phyloP scores from a whole-genome alignment of 495 filamentous ascomycete species.

The Lepraria neglecta region DNA sequence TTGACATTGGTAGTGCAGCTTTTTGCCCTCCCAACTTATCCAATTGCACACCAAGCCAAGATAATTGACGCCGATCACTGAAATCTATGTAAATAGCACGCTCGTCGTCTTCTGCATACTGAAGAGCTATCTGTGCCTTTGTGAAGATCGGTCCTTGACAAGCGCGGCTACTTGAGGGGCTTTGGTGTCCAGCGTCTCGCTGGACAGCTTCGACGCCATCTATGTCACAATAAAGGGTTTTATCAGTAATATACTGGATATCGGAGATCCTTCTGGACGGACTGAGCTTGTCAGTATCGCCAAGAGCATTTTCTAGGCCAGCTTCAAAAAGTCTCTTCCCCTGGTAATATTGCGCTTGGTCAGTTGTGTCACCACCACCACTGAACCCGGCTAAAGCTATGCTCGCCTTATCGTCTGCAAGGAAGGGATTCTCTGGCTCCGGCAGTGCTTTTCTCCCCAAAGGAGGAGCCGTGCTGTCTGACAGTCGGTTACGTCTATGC shows the following conservation, averaged over 20 bases:
- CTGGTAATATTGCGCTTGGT: not conserved
- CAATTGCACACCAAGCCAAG: no score
- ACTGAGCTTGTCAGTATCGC: not conserved
- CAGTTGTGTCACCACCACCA: not conserved
- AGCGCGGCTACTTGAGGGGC: not conserved
- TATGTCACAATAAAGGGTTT: not conserved
- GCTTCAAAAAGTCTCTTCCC: not conserved
- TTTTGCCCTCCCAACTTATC: no score
- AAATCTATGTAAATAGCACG: not conserved
- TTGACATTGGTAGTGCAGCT: no score
- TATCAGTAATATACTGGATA: not conserved
- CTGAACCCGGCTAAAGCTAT: no score
- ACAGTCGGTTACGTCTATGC: not conserved
- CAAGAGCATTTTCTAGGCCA: no score
- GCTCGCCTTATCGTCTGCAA: no score
- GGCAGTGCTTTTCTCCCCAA: no score
- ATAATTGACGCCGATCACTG: no score
- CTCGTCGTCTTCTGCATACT: not conserved
- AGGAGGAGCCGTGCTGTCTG: not conserved
- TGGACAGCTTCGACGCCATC: not conserved
- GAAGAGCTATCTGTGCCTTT: not conserved
- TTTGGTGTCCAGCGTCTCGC: not conserved
- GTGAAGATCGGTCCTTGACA: not conserved
- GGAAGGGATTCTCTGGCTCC: no score
- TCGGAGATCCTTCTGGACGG: not conserved